These are phyloP conservation scores for Symbiodinium pilosum DNA, from an alignment of 73 alveolate genomes.

Conservation along the genomic window DNA sequence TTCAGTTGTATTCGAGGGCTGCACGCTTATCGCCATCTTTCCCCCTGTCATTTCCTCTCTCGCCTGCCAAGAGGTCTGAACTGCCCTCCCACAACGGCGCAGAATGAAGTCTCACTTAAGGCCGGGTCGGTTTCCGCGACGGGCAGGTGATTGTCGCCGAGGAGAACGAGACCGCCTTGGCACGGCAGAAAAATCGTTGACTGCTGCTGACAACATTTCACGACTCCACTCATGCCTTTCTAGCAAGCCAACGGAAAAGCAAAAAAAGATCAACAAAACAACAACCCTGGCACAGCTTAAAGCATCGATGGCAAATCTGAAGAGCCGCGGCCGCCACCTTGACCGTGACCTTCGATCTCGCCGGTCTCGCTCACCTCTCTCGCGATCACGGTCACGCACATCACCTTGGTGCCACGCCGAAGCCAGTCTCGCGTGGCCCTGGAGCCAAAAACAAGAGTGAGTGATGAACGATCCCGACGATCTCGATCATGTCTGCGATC, in stretches of 20 bases:
- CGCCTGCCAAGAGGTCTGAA: not conserved
- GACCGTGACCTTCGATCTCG: constrained; percentile 70
- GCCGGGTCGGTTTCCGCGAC: constrained; percentile 20
- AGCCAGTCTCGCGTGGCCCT: too few species aligned
- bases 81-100: not conserved
- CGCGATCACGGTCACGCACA: constrained; percentile 43
- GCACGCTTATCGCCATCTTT: constrained; percentile 37
- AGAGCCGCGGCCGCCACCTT: not conserved
- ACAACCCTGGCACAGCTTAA: not conserved
- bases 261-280: not conserved
- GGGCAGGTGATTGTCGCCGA: constrained; percentile 55
- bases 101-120: too few species aligned
- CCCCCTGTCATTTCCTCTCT: not conserved
- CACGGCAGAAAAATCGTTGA: too few species aligned
- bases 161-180: constrained; percentile 26
- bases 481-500: constrained; percentile 67
- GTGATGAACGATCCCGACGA: constrained; percentile 29
- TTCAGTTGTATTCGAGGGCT: not conserved
- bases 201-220: too few species aligned
- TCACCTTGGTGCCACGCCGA: constrained; percentile 40
- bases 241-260: not conserved
- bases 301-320: not conserved
- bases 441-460: not conserved
- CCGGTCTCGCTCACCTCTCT: not conserved
- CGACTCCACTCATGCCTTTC: too few species aligned